Evolutionary conservation across 2,329 filamentous ascomycete species (phyloP).

Genomic region (Nemania bipapillata): DNA sequence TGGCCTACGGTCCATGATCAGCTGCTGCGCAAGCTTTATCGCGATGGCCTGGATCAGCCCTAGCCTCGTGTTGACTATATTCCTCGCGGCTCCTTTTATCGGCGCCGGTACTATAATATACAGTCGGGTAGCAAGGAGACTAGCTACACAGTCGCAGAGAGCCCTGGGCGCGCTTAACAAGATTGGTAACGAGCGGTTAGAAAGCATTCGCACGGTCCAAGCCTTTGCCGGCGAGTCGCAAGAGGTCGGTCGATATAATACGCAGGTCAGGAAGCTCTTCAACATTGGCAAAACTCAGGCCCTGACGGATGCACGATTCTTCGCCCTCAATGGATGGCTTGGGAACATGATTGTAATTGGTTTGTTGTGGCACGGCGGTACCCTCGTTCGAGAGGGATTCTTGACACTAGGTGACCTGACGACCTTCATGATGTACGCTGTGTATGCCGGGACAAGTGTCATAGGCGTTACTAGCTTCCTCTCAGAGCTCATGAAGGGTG

Average conservation of each 20-base stretch:
- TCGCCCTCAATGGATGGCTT: constrained; percentile 84
- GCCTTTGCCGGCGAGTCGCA: constrained; percentile 93
- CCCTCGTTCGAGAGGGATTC: constrained; percentile 84
- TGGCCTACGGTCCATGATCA: constrained; percentile 89
- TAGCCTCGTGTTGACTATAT: constrained; percentile 86
- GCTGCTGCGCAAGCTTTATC: constrained; percentile 85
- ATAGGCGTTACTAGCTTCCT: constrained; percentile 97
- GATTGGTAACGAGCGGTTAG: constrained; percentile 96
- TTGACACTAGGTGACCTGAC: constrained; percentile 93
- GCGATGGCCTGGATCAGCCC: constrained; percentile 97
- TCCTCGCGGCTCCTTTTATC: constrained; percentile 88
- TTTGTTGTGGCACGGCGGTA: constrained; percentile 88
- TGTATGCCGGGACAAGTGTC: constrained; percentile 83
- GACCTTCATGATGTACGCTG: constrained; percentile 98
- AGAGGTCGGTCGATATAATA: constrained; percentile 91
- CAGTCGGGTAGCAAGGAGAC: constrained; percentile 84
- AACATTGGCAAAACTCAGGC: constrained; percentile 87
- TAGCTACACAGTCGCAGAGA: constrained; percentile 92
- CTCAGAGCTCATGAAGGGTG: constrained; percentile 98
- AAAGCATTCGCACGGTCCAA: constrained; percentile 95
- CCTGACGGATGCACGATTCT: constrained; percentile 89
- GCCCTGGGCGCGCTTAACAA: constrained; percentile 93
- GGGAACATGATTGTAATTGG: constrained; percentile 96
- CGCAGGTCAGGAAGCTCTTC: constrained; percentile 91
- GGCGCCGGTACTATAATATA: constrained; percentile 92